phyloP scores from a whole-genome alignment of 257 asterid genomes.

The Avicennia marina region DNA sequence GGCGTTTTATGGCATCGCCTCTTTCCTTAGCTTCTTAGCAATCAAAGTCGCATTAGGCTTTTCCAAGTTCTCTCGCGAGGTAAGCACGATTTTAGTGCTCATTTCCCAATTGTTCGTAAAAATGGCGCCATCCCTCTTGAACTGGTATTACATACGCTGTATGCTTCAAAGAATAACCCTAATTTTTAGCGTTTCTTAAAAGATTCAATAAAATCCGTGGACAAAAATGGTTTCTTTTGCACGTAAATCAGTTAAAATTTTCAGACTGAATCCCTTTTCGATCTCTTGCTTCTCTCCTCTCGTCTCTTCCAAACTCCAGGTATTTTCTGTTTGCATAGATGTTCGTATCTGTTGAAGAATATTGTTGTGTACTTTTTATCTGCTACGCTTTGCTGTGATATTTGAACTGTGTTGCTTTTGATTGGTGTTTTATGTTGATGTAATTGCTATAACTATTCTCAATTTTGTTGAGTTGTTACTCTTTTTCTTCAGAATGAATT shows the following conservation, averaged over 20 bases:
- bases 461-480: constrained; percentile 4
- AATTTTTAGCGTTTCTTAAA: constrained; percentile 12
- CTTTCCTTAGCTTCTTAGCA: not conserved
- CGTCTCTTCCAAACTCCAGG: constrained; percentile 33
- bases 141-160: not conserved
- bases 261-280: constrained; percentile 22
- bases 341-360: not conserved
- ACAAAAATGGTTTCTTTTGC: constrained; percentile 35
- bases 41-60: not conserved
- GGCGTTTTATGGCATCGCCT: no score
- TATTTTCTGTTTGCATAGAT: constrained; percentile 10
- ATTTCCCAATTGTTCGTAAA: constrained; percentile 7
- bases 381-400: not conserved
- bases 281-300: constrained; percentile 26
- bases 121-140: constrained; percentile 30
- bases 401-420: not conserved
- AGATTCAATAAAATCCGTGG: not conserved
- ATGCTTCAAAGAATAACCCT: constrained; percentile 21
- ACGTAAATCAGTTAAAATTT: constrained; percentile 21
- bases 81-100: constrained; percentile 1
- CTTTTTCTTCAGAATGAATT: constrained; percentile 37
- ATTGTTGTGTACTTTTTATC: not conserved
- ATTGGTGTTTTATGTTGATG: not conserved
- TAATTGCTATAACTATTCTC: not conserved
- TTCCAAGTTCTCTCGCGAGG: not conserved